Conservation (phyloP, 2,329 filamentous ascomycete species). For the Pestalotiopsis sp. region DNA sequence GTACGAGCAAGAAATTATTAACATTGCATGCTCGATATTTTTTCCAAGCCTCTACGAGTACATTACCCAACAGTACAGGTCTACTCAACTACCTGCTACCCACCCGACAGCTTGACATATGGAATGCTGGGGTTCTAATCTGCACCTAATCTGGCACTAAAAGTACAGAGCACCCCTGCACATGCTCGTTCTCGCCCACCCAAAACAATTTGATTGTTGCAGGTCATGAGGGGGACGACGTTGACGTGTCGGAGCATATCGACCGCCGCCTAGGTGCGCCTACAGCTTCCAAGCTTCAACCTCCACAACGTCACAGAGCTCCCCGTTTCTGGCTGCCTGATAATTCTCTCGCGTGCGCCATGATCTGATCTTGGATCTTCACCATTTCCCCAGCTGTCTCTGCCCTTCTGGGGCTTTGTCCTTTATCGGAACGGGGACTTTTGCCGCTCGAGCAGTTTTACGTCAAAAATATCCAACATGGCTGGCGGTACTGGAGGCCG, state of each 20-base stretch:
- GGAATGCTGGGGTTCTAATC: neutral
- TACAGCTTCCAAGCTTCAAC: neutral
- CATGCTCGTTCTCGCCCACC: neutral
- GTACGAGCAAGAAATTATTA: too few species aligned
- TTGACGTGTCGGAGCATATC: neutral
- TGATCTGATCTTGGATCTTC: neutral
- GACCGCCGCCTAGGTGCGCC: neutral
- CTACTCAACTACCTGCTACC: neutral
- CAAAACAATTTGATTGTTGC: neutral
- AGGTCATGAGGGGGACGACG: neutral
- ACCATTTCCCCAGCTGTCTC: neutral
- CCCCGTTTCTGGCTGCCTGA: neutral
- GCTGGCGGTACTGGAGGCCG: conserved; percentile 81
- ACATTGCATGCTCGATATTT: neutral
- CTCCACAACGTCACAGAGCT: neutral
- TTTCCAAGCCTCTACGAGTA: neutral
- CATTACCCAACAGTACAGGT: neutral
- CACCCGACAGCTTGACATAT: neutral
- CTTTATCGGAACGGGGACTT: neutral
- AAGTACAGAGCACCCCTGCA: neutral
- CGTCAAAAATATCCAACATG: conserved; percentile 38
- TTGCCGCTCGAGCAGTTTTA: neutral
- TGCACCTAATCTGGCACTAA: neutral
- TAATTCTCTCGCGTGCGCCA: neutral
- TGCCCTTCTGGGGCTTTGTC: neutral